Conservation (phyloP, 1,284 basidiomycete species). For the Sutorius eximius region DNA sequence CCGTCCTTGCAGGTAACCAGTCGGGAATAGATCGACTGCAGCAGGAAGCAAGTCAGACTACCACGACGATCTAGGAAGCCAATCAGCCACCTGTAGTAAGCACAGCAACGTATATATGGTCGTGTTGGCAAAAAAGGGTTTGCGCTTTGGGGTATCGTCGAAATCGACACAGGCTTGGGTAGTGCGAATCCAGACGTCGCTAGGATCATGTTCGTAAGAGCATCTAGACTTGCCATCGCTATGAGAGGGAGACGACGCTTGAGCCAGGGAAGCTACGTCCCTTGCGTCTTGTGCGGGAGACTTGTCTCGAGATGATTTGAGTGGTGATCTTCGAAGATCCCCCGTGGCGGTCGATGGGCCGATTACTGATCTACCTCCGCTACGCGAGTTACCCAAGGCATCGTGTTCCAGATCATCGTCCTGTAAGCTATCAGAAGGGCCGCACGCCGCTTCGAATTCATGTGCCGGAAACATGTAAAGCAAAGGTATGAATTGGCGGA, state of each 20-base stretch:
- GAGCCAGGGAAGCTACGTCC: neutral
- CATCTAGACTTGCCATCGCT: slow-evolving; percentile 38
- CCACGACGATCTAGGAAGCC: slow-evolving; percentile 1
- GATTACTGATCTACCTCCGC: slow-evolving; percentile 46
- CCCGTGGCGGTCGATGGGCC: slow-evolving; percentile 57
- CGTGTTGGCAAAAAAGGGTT: slow-evolving; percentile 88
- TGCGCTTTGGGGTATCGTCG: slow-evolving; percentile 29
- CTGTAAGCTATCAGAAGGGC: slow-evolving; percentile 51
- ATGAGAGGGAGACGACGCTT: slow-evolving; percentile 32
- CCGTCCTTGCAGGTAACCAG: slow-evolving; percentile 84
- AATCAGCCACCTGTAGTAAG: slow-evolving; percentile 69
- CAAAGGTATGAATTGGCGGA: slow-evolving; percentile 82
- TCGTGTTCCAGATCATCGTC: slow-evolving; percentile 51
- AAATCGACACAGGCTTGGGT: slow-evolving; percentile 36
- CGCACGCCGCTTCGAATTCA: slow-evolving; percentile 78
- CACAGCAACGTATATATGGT: slow-evolving; percentile 90
- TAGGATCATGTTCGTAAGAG: slow-evolving; percentile 28
- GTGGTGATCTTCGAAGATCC: slow-evolving; percentile 76
- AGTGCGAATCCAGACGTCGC: slow-evolving; percentile 64
- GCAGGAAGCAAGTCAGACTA: slow-evolving; percentile 2
- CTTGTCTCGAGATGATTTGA: slow-evolving; percentile 68
- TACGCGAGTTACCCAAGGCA: slow-evolving; percentile 44
- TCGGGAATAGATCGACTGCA: slow-evolving; percentile 86
- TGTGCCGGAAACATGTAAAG: slow-evolving; percentile 76
- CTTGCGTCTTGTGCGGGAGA: slow-evolving; percentile 26